Evolutionary conservation across 768 basidiomycete genomes (phyloP).

Genomic region (Cystobasidium ongulense): DNA sequence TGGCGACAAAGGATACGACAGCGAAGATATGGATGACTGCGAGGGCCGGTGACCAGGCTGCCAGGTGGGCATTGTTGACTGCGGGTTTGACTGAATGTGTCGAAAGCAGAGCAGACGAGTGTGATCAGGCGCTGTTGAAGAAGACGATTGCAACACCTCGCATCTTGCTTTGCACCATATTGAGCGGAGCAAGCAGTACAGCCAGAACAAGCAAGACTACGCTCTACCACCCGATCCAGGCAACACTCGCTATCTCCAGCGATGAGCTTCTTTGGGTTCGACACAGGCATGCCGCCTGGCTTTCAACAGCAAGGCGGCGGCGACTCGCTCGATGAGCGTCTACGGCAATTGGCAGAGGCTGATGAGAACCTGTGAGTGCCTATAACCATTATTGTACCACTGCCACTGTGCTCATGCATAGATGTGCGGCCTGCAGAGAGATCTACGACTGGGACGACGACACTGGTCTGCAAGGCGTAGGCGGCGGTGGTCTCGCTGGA

Average conservation of each 20-base stretch:
- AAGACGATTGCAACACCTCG: background rate
- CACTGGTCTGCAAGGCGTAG: background rate
- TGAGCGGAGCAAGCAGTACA: background rate
- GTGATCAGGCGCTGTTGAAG: background rate
- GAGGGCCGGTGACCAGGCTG: constrained; percentile 6
- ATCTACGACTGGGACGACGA: constrained; percentile 25
- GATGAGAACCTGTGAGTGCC: constrained; percentile 24
- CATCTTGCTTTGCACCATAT: background rate
- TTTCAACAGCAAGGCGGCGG: background rate
- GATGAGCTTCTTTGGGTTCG: constrained; percentile 26
- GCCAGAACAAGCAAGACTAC: background rate
- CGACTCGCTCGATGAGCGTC: constrained; percentile 13
- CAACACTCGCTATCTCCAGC: constrained; percentile 7
- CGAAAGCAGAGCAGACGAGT: background rate
- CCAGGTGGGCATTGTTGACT: constrained; percentile 12
- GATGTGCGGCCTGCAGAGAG: background rate
- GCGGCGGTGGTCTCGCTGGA: constrained; percentile 26
- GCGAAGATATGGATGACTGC: constrained; percentile 27
- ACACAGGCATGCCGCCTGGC: background rate
- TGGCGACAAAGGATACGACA: constrained; percentile 5
- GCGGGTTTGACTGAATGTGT: background rate
- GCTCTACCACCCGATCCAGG: background rate
- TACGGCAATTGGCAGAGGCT: constrained; percentile 7
- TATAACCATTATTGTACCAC: background rate
- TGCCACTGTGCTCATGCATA: background rate